Evolutionary conservation across 148 eudicot genomes (phyloP), one percentile per base, ranked within the genome.

Genomic region (Fallopia convolvulus): DNA sequence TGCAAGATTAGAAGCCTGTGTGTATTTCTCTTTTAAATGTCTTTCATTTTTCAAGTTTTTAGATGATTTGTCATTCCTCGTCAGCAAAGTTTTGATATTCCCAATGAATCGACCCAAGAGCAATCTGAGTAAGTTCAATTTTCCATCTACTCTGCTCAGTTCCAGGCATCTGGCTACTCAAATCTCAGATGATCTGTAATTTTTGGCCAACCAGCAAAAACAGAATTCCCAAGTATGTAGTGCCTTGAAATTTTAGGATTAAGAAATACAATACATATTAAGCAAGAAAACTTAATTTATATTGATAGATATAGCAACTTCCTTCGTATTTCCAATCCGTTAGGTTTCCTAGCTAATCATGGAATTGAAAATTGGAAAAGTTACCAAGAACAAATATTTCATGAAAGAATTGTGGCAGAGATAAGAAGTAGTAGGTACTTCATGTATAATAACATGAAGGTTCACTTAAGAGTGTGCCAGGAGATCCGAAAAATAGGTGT

Each of bases 141-240:
- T 92, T 92, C 97, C 99, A 95, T 85, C 97, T 86, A 80, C 83
- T 86, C 68, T 88, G 93, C 83, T 92, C 97, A 77, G 88, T 83
- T 77, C 90, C 97, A 73, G 92, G 81, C 60, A 86, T 83, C 84
- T 89, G 99, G 82, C 88, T 86, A 53, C 99, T 92, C 71, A 90
- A 78, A 88, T 94, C 99, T 79, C 99, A 86, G 78, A 94, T 92
- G 42, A 92, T 86, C 83, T 95, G 92, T 41, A 95, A 79, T 76
- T 90, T 92, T 77, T 91, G 91, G 46, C 99, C 99, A 76, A 92
- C 97, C 97, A 92, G 32, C 32, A 58, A 3, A 58, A 58, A 21
- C 32, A 50, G 55, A 50, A 14, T 50, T 50, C 55, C 55, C 46
- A 6, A 50, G n/a, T 50, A 50, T 13, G 14, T 17, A 50, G 55